Evolutionary conservation across 208 protist genomes (phyloP).

Genomic region (Strigomonas galati): DNA sequence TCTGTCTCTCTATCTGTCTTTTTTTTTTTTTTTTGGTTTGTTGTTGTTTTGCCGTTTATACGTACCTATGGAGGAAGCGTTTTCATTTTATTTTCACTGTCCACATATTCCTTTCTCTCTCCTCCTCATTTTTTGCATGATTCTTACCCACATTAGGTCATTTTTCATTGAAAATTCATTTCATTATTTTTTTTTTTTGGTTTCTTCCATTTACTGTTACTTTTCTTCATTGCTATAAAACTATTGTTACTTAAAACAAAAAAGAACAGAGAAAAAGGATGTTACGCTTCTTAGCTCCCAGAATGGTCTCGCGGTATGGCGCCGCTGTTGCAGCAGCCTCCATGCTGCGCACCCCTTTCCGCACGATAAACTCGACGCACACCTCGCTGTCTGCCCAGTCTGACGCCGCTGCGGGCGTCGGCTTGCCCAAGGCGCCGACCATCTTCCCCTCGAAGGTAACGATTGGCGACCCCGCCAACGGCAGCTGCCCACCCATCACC

Average conservation of each 20-base stretch:
- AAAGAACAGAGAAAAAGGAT: neutral
- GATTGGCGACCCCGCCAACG: slow-evolving; percentile 60
- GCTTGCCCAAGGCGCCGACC: neutral
- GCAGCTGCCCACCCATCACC: slow-evolving; percentile 39
- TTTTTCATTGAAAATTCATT: neutral
- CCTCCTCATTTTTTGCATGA: neutral
- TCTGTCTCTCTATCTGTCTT: slow-evolving; percentile 11
- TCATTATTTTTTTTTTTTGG: neutral
- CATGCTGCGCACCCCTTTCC: neutral
- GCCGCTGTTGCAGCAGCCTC: neutral
- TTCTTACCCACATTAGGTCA: no score
- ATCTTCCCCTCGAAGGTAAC: slow-evolving; percentile 23
- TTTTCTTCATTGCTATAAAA: neutral
- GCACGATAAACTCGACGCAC: neutral
- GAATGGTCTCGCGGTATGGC: neutral
- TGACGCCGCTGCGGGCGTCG: neutral
- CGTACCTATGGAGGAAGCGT: no score
- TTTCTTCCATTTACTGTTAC: neutral
- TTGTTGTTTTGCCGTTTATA: neutral
- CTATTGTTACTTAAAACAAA: neutral
- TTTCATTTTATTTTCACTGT: no score
- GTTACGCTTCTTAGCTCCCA: neutral
- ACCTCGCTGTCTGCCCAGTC: neutral
- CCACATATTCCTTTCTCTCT: neutral
- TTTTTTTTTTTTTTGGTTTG: slow-evolving; percentile 16